Percentiles rank a stretch among this genome's conserved stretches.
Conservation (phyloP, 148 eudicot species). For the Selenicereus undatus region DNA sequence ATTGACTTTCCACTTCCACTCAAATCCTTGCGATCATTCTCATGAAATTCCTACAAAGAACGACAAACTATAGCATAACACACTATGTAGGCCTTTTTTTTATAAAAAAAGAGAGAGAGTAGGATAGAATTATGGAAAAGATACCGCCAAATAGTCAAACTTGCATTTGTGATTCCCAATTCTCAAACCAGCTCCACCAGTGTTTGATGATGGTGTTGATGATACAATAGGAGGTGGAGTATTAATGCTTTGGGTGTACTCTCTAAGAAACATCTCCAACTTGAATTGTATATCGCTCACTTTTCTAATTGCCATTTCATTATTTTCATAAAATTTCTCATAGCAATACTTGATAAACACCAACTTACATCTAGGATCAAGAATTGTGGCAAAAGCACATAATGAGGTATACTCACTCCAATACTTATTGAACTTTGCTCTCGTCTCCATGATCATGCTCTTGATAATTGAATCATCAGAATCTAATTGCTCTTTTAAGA, state of each 20-base stretch:
- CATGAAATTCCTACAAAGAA: neutral
- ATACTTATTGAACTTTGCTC: conserved; percentile 2
- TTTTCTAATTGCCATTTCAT: neutral
- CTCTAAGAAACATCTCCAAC: neutral
- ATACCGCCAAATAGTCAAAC: neutral
- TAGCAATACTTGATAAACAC: conserved; percentile 12
- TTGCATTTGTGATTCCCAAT: neutral
- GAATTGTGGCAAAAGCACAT: conserved; percentile 5
- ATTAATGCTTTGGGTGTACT: neutral
- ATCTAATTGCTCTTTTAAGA: neutral
- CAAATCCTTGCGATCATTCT: neutral
- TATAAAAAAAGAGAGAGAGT: too few relatives aligned
- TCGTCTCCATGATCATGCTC: neutral
- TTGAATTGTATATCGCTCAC: neutral
- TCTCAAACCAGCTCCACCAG: neutral
- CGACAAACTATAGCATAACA: too few relatives aligned
- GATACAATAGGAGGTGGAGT: neutral
- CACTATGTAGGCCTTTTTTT: too few relatives aligned
- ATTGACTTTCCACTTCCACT: too few relatives aligned
- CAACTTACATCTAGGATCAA: conserved; percentile 18
- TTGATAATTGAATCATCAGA: neutral
- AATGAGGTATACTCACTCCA: neutral
- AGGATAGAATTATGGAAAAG: neutral
- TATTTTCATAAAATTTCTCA: neutral
- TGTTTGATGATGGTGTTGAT: neutral